Conservation (phyloP, 2,329 filamentous ascomycete species). For the Nemania abortiva region DNA sequence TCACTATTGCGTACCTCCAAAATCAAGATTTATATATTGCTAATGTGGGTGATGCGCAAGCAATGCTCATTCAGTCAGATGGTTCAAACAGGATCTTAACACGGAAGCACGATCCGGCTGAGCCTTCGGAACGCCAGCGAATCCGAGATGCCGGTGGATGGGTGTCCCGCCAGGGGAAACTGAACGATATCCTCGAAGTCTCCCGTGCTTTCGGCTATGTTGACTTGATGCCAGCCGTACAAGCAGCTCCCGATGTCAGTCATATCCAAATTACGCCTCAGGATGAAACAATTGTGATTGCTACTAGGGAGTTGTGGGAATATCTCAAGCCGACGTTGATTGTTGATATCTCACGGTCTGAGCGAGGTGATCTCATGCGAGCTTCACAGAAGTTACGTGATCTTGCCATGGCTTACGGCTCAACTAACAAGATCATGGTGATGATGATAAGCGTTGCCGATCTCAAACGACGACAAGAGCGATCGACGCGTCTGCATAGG, state of each 20-base stretch:
- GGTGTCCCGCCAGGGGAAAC: conserved; percentile 91
- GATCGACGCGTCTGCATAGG: conserved; percentile 74
- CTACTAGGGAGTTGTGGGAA: conserved; percentile 94
- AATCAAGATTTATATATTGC: conserved; percentile 92
- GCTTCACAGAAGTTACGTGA: conserved; percentile 95
- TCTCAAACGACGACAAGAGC: conserved; percentile 83
- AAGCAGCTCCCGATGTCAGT: conserved; percentile 87
- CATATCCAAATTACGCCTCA: conserved; percentile 84
- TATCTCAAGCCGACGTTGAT: conserved; percentile 90
- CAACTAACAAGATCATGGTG: conserved; percentile 96
- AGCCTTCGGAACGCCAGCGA: conserved; percentile 83
- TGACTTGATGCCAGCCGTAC: conserved; percentile 90
- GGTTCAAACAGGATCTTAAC: conserved; percentile 87
- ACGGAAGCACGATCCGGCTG: conserved; percentile 91
- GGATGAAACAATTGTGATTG: conserved; percentile 93
- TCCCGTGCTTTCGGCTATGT: conserved; percentile 96
- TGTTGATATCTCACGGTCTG: conserved; percentile 89
- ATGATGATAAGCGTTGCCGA: conserved; percentile 97
- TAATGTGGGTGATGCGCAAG: conserved; percentile 95
- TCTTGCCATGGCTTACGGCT: conserved; percentile 94
- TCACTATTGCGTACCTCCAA: conserved; percentile 90
- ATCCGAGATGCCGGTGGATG: conserved; percentile 96
- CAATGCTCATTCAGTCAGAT: conserved; percentile 92
- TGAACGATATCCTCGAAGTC: conserved; percentile 92
- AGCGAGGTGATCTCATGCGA: conserved; percentile 91